phyloP scores from a whole-genome alignment of 2,329 filamentous ascomycete species.

The Ophiostoma sp. region DNA sequence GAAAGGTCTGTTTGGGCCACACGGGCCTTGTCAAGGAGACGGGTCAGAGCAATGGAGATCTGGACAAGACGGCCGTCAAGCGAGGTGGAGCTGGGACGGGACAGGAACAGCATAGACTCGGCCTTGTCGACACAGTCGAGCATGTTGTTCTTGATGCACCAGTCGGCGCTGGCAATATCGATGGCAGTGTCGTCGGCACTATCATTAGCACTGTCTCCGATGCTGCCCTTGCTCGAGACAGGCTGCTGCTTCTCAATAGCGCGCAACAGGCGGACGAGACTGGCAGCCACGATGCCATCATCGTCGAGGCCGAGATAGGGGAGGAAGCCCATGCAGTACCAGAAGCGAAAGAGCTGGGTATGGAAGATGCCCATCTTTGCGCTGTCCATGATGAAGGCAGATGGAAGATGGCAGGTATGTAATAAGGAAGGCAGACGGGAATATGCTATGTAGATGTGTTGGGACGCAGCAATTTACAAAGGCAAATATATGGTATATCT shows the following conservation, averaged over 20 bases:
- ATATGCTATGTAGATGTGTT: background rate
- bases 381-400: conserved; percentile 15
- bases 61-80: conserved; percentile 24
- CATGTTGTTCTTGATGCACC: conserved; percentile 24
- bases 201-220: background rate
- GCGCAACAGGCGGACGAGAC: conserved; percentile 21
- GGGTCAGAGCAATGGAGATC: conserved; percentile 21
- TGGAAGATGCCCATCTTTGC: conserved; percentile 17
- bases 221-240: background rate
- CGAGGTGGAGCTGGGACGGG: conserved; percentile 7
- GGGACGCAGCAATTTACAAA: background rate
- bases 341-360: conserved; percentile 24
- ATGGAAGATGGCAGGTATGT: background rate
- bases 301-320: conserved; percentile 20
- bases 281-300: conserved; percentile 2
- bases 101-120: conserved; percentile 19
- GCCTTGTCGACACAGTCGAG: conserved; percentile 24
- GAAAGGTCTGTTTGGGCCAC: background rate
- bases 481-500: background rate
- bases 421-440: background rate
- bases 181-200: background rate
- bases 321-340: conserved; percentile 24
- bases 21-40: background rate
- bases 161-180: conserved; percentile 20
- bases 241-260: conserved; percentile 19